These are phyloP conservation scores for Polytrichum formosum DNA, from an alignment of 225 moss, liverwort and hornwort genomes.

Conservation along the genomic window DNA sequence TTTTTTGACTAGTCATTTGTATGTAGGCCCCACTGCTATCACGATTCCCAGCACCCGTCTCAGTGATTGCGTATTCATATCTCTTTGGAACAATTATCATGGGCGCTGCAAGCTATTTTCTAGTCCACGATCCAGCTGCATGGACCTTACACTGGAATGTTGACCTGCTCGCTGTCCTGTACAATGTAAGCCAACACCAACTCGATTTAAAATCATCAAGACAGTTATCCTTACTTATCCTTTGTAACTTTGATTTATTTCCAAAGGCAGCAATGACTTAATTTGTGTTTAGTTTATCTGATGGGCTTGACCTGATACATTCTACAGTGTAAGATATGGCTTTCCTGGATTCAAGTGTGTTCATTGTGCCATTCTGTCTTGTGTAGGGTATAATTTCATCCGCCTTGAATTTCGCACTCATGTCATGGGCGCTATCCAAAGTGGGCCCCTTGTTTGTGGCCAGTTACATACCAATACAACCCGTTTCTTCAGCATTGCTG, in stretches of 20 bases:
- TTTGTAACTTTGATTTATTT: not conserved
- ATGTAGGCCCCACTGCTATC: conserved; percentile 51
- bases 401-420: conserved; percentile 62
- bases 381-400: conserved; percentile 68
- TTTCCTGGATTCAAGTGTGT: not conserved
- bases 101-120: conserved; percentile 63
- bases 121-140: conserved; percentile 44
- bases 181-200: conserved; percentile 51
- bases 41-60: conserved; percentile 63
- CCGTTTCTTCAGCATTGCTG: conserved; percentile 47
- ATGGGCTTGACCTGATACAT: not conserved
- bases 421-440: conserved; percentile 70
- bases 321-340: too few species aligned
- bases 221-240: too few species aligned
- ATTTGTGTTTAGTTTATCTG: not conserved
- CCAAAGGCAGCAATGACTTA: not conserved
- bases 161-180: conserved; percentile 51
- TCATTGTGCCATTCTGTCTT: not conserved
- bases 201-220: too few species aligned
- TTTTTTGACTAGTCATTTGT: not conserved
- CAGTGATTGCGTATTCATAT: conserved; percentile 64
- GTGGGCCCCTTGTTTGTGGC: conserved; percentile 82
- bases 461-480: conserved; percentile 72
- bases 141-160: conserved; percentile 60
- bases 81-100: conserved; percentile 60